Conservation (phyloP, 2,329 filamentous ascomycete species). For the Cercospora zeina region DNA sequence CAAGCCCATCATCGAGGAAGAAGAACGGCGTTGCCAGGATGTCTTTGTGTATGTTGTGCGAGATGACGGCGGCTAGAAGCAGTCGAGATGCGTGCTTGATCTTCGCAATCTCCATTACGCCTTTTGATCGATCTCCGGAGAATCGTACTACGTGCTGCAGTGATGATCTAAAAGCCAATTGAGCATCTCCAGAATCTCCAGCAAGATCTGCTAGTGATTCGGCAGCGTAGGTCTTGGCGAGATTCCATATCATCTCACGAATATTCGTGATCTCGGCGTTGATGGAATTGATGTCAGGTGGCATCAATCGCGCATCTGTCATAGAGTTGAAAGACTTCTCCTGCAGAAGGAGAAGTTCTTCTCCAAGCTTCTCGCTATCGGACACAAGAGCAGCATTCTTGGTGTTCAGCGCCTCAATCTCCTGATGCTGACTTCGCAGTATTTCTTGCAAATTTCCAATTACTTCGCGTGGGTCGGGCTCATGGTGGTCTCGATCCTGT, state of each 20-base stretch:
- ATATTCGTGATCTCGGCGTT: constrained; percentile 13
- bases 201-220: background rate
- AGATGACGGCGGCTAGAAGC: background rate
- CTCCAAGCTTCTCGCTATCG: constrained; percentile 12
- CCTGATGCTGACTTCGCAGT: background rate
- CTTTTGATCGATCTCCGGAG: background rate
- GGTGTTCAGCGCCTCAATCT: background rate
- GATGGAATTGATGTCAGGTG: constrained; percentile 16
- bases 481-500: background rate
- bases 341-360: constrained; percentile 17
- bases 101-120: background rate
- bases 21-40: background rate
- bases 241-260: constrained; percentile 6
- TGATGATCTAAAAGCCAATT: background rate
- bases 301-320: constrained; percentile 14
- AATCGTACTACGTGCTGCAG: background rate
- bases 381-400: background rate
- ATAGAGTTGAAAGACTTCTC: constrained; percentile 15
- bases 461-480: background rate
- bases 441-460: background rate
- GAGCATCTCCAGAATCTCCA: background rate
- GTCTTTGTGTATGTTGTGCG: background rate
- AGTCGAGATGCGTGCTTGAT: background rate
- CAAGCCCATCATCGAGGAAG: background rate
- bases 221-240: constrained; percentile 18